A percentile compares a stretch with the other conserved stretches of the same genome.
Evolutionary conservation across 208 protist genomes (phyloP).

Genomic region (Leishmania aethiopica): DNA sequence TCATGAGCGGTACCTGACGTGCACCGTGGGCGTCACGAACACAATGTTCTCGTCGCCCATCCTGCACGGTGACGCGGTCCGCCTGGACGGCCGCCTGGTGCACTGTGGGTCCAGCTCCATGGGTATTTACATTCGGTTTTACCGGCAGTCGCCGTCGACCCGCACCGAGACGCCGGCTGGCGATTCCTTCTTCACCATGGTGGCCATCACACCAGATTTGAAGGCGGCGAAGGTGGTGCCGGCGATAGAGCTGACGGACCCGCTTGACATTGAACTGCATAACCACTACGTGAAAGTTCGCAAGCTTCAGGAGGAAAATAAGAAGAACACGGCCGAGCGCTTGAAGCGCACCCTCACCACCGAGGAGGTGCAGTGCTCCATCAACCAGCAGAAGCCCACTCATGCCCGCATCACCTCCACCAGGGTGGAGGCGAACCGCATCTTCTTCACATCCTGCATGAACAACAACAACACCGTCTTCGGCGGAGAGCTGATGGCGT

Average conservation of each 20-base stretch:
- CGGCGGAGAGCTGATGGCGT: conserved; percentile 90
- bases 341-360: conserved; percentile 33
- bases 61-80: conserved; percentile 84
- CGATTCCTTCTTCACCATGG: conserved; percentile 91
- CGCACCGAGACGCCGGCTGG: conserved; percentile 61
- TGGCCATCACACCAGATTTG: conserved; percentile 77
- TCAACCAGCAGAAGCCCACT: conserved; percentile 63
- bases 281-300: conserved; percentile 65
- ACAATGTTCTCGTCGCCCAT: conserved; percentile 83
- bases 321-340: conserved; percentile 18
- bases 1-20: conserved; percentile 41
- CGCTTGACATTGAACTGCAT: conserved; percentile 65
- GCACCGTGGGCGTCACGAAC: conserved; percentile 85
- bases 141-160: conserved; percentile 66
- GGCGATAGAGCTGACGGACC: conserved; percentile 71
- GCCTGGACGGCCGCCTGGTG: conserved; percentile 74
- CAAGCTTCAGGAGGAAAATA: conserved; percentile 41
- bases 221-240: conserved; percentile 83
- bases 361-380: conserved; percentile 56
- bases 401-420: conserved; percentile 65
- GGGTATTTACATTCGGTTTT: conserved; percentile 84
- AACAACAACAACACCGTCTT: conserved; percentile 95
- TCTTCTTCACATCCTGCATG: conserved; percentile 86
- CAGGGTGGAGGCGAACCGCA: conserved; percentile 65
- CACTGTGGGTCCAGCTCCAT: conserved; percentile 85